Evolutionary conservation across 345 rosid species (phyloP).

Genomic region (Eucalyptus polybractea): DNA sequence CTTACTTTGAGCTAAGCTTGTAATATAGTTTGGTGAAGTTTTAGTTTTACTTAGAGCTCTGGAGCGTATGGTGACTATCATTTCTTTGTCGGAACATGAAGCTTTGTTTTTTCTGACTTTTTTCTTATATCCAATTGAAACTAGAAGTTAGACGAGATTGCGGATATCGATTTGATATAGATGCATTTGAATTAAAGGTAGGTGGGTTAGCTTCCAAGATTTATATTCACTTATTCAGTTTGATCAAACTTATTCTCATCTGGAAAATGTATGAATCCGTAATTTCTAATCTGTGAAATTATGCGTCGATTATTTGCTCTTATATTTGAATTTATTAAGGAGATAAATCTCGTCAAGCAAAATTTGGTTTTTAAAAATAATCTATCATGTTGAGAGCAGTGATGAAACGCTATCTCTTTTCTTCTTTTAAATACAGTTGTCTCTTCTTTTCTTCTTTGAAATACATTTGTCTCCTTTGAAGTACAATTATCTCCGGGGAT

Average conservation of each 20-base stretch:
- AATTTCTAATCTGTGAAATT: not conserved
- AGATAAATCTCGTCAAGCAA: not conserved
- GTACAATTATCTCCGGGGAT: not conserved
- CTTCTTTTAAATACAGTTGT: no score
- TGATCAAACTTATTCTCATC: not conserved
- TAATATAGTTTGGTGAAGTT: not conserved
- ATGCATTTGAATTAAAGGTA: not conserved
- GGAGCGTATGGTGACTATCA: no score
- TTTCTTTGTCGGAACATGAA: not conserved
- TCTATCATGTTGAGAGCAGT: not conserved
- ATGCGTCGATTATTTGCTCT: not conserved
- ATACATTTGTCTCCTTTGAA: not conserved
- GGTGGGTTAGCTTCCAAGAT: not conserved
- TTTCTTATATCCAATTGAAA: not conserved
- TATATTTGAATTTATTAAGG: not conserved
- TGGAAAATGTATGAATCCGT: not conserved
- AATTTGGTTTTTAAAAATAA: not conserved
- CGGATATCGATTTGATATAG: not conserved
- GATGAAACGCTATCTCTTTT: not conserved
- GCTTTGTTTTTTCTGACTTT: not conserved
- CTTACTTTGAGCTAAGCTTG: not conserved
- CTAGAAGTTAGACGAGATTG: not conserved
- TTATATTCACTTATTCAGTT: not conserved
- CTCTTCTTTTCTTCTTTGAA: no score
- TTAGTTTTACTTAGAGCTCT: not conserved